phyloP scores from a whole-genome alignment of 1,139 yeast genomes.

The Casaregolazyma lundiana region DNA sequence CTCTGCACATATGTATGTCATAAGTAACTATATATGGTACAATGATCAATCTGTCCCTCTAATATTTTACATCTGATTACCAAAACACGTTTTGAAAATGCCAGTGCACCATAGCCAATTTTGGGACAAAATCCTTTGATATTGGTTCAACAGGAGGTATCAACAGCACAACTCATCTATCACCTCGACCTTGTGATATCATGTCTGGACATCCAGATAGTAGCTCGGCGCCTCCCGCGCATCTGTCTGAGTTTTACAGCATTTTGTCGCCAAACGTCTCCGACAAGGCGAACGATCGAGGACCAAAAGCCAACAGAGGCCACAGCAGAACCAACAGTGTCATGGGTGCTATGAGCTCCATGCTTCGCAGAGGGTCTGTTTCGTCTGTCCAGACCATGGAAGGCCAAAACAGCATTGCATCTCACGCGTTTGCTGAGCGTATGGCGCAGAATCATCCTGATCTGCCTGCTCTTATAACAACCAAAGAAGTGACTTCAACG shows the following conservation, averaged over 20 bases:
- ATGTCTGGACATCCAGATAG: constrained; percentile 2
- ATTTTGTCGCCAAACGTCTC: constrained; percentile 33
- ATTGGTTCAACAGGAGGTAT: no score
- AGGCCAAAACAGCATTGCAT: constrained; percentile 16
- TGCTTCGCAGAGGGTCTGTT: constrained; percentile 27
- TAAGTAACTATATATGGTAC: no score
- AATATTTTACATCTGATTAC: no score
- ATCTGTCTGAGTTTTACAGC: constrained; percentile 52
- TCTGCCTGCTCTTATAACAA: constrained; percentile 55
- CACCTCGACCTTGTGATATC: neutral
- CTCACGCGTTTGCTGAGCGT: constrained; percentile 16
- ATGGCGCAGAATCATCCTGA: constrained; percentile 36
- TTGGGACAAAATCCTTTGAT: constrained; percentile 1
- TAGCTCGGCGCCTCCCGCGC: constrained; percentile 26
- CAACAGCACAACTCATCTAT: neutral
- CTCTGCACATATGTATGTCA: no score
- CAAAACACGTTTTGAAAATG: neutral
- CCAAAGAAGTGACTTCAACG: constrained; percentile 51
- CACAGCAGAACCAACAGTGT: constrained; percentile 10
- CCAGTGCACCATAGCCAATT: no score
- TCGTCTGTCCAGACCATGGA: constrained; percentile 16
- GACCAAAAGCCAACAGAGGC: neutral
- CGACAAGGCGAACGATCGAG: neutral
- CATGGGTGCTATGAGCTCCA: constrained; percentile 10
- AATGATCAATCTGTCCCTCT: no score